These are phyloP conservation scores for Colletotrichum kahawae DNA, from an alignment of 2,329 filamentous ascomycete genomes.

Conservation along the genomic window DNA sequence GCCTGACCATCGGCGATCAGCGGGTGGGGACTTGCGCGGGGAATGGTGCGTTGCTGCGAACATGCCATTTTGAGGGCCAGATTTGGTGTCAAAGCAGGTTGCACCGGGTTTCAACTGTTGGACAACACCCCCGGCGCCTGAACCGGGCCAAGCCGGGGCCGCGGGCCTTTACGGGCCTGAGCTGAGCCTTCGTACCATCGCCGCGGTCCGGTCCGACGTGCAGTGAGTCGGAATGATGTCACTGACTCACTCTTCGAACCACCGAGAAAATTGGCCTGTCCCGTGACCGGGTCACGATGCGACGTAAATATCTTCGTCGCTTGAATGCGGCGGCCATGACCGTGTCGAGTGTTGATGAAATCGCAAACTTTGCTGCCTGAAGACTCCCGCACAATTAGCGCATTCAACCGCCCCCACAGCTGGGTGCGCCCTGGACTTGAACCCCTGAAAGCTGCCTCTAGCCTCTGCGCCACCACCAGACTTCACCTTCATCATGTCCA, in stretches of 20 bases:
- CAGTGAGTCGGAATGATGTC: background rate
- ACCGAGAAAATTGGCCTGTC: background rate
- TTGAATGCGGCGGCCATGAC: background rate
- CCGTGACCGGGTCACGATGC: background rate
- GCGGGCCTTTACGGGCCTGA: background rate
- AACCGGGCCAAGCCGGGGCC: background rate
- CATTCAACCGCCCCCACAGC: background rate
- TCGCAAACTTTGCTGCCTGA: background rate
- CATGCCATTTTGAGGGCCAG: background rate
- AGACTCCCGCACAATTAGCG: background rate
- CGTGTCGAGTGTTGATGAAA: background rate
- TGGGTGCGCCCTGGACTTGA: background rate
- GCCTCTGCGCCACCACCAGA: background rate
- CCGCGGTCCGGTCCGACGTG: constrained; percentile 1
- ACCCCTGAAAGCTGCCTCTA: background rate
- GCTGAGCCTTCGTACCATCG: background rate
- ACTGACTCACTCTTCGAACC: background rate
- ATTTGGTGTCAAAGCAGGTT: background rate
- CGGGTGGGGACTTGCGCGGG: background rate
- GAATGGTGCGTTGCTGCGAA: background rate
- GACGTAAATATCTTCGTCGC: background rate
- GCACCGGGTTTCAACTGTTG: background rate
- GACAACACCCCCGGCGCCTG: background rate
- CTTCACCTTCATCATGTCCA: background rate
- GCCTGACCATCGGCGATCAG: background rate